Evolutionary conservation across 73 alveolate genomes (phyloP), one percentile per base, ranked within the genome.

Genomic region (Tetrahymena elliotti): DNA sequence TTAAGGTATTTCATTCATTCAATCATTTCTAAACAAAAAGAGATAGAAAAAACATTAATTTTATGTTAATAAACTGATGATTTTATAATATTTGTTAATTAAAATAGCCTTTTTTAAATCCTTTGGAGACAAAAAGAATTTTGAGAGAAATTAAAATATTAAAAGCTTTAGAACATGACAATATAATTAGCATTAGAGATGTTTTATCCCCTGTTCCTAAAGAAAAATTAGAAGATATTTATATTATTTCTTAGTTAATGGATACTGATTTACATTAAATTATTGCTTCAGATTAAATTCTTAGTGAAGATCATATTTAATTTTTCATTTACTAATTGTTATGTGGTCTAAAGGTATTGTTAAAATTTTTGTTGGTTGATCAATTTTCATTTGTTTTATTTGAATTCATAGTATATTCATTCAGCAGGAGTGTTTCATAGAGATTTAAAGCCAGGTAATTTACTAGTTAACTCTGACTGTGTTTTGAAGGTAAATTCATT

Each of bases 241-340:
- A 97, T 68, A 95, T 97, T 83, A 98, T 98, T 35, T 97, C 98
- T 93, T 99, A 98, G 95, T 96, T 98, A 92, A 97, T 98, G 98
- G 99, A 98, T 84, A 98, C 99, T 33, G 99, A 98, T 93, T 96
- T 98, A n/a, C 98, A 97, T 52, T 84, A 97, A 94, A 98, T 98
- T 47, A 98, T 98, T 11, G 97, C 97, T 82, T 98, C 99, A 53
- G 97, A 96, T 40, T 97, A 98, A 93, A 97, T 95, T 53, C 97
- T 98, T 35, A 95, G 98, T 6, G 99, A 97, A 94, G 99, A 97
- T 41, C 99, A 98, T 93, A 96, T 97, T 31, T 97, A 98, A 95
- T 96, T 97, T 95, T 97, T 98, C 84, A 53, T 98, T 84, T 98
- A 98, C 93, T 97, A 98, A 94, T 95, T 98, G 10, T 93, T 98